These are phyloP conservation scores for Dactylellina haptotyla DNA, from an alignment of 2,329 filamentous ascomycete species.

Conservation along the genomic window DNA sequence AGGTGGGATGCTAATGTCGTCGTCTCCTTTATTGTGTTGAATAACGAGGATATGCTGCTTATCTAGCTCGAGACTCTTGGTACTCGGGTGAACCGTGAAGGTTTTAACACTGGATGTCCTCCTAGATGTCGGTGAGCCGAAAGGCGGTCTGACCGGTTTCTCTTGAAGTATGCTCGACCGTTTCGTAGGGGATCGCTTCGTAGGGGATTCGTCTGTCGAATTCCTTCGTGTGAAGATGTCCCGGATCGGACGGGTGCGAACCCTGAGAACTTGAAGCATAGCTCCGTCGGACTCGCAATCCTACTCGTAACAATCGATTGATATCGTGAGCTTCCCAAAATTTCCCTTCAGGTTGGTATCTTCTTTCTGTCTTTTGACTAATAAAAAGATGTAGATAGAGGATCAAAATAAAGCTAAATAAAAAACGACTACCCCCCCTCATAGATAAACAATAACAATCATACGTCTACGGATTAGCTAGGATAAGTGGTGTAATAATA, in stretches of 20 bases:
- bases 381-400: background rate
- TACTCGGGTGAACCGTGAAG: conserved; percentile 18
- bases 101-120: background rate
- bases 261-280: conserved; percentile 31
- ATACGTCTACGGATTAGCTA: background rate
- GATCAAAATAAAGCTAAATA: background rate
- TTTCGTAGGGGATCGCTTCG: background rate
- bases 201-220: background rate
- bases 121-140: background rate
- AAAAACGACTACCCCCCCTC: background rate
- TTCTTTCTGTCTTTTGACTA: too few species aligned
- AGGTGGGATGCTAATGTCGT: conserved; percentile 1
- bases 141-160: conserved; percentile 6
- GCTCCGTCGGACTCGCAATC: background rate
- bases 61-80: conserved; percentile 23
- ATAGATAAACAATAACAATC: background rate
- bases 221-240: conserved; percentile 17
- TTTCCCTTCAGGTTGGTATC: too few species aligned
- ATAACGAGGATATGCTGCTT: conserved; percentile 22
- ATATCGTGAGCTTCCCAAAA: too few species aligned
- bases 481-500: background rate
- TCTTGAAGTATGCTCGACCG: conserved; percentile 3
- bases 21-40: conserved; percentile 24
- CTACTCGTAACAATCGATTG: background rate
- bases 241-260: conserved; percentile 19